Evolutionary conservation across 2,329 filamentous ascomycete species (phyloP).

Genomic region (Aspergillus pseudonomiae): DNA sequence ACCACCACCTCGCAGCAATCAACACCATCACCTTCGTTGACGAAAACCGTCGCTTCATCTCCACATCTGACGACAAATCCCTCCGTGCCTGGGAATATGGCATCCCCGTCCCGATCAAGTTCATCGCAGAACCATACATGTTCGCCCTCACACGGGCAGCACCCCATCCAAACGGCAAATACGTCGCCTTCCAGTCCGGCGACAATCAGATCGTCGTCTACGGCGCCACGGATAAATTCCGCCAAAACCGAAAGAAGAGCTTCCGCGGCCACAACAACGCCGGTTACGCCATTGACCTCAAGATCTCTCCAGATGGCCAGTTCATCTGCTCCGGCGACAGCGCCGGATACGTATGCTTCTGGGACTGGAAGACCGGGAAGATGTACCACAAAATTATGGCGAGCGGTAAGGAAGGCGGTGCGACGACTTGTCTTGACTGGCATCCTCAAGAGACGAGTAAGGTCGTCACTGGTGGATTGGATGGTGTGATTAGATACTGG

Average conservation of each 20-base stretch:
- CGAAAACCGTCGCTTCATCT: conserved; percentile 92
- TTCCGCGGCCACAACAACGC: conserved; percentile 96
- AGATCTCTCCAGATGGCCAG: conserved; percentile 86
- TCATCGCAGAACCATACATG: conserved; percentile 97
- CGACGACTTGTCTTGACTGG: conserved; percentile 88
- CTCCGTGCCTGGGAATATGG: conserved; percentile 97
- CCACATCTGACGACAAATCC: conserved; percentile 95
- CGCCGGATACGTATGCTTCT: conserved; percentile 89
- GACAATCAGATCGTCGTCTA: conserved; percentile 99
- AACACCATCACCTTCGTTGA: conserved; percentile 98
- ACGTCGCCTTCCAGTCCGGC: conserved; percentile 87
- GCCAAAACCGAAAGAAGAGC: conserved; percentile 95
- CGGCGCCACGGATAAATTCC: conserved; percentile 90
- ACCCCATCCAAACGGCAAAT: conserved; percentile 86
- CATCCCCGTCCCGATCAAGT: conserved; percentile 97
- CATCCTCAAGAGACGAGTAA: conserved; percentile 97
- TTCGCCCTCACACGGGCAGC: conserved; percentile 89
- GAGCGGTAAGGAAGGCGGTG: conserved; percentile 65
- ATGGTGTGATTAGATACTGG: conserved; percentile 90
- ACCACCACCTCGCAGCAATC: conserved; percentile 95
- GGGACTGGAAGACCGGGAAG: conserved; percentile 99
- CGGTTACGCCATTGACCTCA: conserved; percentile 87
- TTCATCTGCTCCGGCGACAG: conserved; percentile 87
- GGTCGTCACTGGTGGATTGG: conserved; percentile 85
- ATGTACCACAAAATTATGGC: conserved; percentile 97